Conservation (phyloP, 2,329 filamentous ascomycete species). For the Alternaria alternata region DNA sequence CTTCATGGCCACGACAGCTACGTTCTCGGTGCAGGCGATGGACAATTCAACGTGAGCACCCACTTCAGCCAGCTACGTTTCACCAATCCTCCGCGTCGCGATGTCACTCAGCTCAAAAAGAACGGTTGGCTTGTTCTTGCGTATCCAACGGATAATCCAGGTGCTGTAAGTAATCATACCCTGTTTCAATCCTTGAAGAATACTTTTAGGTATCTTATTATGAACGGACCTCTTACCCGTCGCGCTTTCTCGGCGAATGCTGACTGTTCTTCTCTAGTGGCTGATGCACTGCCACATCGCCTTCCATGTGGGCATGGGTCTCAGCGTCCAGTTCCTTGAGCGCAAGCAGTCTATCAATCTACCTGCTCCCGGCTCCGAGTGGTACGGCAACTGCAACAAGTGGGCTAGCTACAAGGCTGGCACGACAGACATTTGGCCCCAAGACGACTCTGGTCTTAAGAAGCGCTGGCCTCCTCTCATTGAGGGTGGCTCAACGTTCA, state of each 20-base stretch:
- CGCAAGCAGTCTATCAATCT: slow-evolving; percentile 31
- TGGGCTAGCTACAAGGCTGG: slow-evolving; percentile 29
- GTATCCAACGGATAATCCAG: slow-evolving; percentile 61
- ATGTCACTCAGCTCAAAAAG: slow-evolving; percentile 42
- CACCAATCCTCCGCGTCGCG: slow-evolving; percentile 47
- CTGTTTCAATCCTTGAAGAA: not conserved
- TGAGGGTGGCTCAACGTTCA: not conserved
- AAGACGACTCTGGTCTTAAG: slow-evolving; percentile 54
- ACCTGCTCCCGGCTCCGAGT: slow-evolving; percentile 31
- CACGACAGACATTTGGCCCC: slow-evolving; percentile 38
- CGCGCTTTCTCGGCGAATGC: not conserved
- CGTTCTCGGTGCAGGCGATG: slow-evolving; percentile 46
- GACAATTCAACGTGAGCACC: slow-evolving; percentile 18
- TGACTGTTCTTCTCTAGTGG: slow-evolving; percentile 22
- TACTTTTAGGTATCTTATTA: not conserved
- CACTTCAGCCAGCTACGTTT: slow-evolving; percentile 41
- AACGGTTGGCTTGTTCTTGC: slow-evolving; percentile 58
- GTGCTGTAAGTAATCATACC: slow-evolving; percentile 31
- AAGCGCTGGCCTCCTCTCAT: slow-evolving; percentile 37
- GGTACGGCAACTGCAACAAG: slow-evolving; percentile 39
- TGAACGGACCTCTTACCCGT: not conserved
- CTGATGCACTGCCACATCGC: slow-evolving; percentile 41
- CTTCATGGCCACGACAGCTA: slow-evolving; percentile 40
- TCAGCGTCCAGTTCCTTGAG: slow-evolving; percentile 39
- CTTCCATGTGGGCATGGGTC: slow-evolving; percentile 41